Conservation (phyloP, 1,139 yeast genomes). For the Cylindricascospora bacillispora region DNA sequence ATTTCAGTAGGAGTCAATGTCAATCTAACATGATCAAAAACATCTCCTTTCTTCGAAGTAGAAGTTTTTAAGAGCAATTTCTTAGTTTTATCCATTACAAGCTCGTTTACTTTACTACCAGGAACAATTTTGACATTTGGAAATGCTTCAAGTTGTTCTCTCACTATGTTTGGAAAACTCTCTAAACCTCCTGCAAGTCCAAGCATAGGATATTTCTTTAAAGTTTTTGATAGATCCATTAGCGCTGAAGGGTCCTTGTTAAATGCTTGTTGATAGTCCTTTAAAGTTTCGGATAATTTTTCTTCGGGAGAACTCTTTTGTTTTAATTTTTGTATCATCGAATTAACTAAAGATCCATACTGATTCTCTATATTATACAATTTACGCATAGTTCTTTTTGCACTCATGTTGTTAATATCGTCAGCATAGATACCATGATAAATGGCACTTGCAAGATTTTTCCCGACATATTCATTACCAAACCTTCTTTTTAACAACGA, state of each 20-base stretch:
- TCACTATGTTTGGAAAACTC: constrained; percentile 34
- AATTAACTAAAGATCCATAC: constrained; percentile 45
- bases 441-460: constrained; percentile 65
- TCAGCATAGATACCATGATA: constrained; percentile 91
- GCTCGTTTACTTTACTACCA: constrained; percentile 8
- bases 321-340: constrained; percentile 18
- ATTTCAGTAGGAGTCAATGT: constrained; percentile 37
- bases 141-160: constrained; percentile 26
- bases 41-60: constrained; percentile 9
- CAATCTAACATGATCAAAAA: constrained; percentile 43
- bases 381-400: constrained; percentile 41
- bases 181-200: constrained; percentile 43
- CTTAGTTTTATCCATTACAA: constrained; percentile 4
- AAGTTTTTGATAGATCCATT: constrained; percentile 24
- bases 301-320: constrained; percentile 5
- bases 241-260: constrained; percentile 32
- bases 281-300: constrained; percentile 6
- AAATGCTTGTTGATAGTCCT: constrained; percentile 14
- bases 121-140: constrained; percentile 31
- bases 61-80: constrained; percentile 9
- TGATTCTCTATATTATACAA: constrained; percentile 45
- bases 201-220: constrained; percentile 41
- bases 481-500: constrained; percentile 58
- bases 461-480: constrained; percentile 41
- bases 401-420: constrained; percentile 55